Base-by-base conservation (phyloP, 2,329 filamentous ascomycete species). In the Colletotrichum chlorophyti region DNA sequence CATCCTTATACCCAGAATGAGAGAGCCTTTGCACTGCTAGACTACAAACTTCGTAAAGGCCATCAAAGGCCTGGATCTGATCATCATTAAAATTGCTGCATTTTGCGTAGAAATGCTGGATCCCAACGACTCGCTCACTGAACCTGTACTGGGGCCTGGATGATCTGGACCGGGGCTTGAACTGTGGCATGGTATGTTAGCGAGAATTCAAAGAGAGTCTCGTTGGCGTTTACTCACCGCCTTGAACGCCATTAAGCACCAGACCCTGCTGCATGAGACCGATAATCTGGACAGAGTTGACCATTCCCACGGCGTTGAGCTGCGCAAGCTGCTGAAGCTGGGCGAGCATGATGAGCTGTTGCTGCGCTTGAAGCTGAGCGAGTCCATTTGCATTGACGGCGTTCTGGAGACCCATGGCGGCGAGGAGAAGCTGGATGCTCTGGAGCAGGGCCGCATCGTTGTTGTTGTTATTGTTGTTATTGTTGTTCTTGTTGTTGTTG, bases 171-270 rank as follows among this genome's bases (percentile, higher is more conserved):
- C n/a, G n/a, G n/a, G n/a, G n/a, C n/a, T n/a, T n/a, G n/a, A n/a
- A n/a, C n/a, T n/a, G n/a, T n/a, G n/a, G n/a, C n/a, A n/a, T n/a
- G n/a, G n/a, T n/a, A n/a, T n/a, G n/a, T n/a, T n/a, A n/a, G n/a
- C n/a, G n/a, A n/a, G n/a, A n/a, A n/a, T n/a, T n/a, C n/a, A n/a
- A n/a, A n/a, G n/a, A n/a, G n/a, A n/a, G n/a, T n/a, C n/a, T n/a
- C n/a, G 65, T 65, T 42, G 54, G 46, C 27, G 61, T 64, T 55
- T 62, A 66, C 68, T 71, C 73, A 75, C 75, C 53, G 14, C 23
- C 12, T 62, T 63, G 61, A 34, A 65, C 41, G 8, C 62, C 61
- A 38, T 55, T 61, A 46, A 58, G 61, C 10, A 63, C 38, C 21
- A 65, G 53, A 19, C 63, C 64, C 60, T 66, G 63, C 53, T 65